Conservation (phyloP, 345 rosid species). For the Brassica cretica region DNA sequence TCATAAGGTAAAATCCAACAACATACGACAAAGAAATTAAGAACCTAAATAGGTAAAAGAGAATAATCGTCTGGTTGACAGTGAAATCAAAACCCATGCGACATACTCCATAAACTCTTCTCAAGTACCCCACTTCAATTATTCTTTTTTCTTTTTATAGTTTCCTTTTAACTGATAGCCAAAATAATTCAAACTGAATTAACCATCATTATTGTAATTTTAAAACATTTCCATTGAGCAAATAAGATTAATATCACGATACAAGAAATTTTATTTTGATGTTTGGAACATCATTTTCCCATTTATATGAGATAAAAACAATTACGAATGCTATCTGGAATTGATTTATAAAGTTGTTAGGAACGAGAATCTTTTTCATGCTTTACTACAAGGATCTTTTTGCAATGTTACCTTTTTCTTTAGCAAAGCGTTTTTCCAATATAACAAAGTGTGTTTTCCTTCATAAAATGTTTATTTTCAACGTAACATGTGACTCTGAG, state of each 20-base stretch:
- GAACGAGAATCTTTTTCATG: conserved; percentile 40
- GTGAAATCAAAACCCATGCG: conserved; percentile 31
- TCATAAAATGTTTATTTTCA: background rate
- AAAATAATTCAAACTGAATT: background rate
- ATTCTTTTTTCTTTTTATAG: conserved; percentile 10
- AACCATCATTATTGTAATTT: background rate
- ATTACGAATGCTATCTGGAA: background rate
- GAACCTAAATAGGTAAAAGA: conserved; percentile 52
- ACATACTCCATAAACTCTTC: conserved; percentile 5
- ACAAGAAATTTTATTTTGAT: background rate
- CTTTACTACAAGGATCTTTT: conserved; percentile 24
- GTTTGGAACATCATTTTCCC: background rate
- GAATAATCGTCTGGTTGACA: conserved; percentile 63
- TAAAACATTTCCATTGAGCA: background rate
- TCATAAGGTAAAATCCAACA: conserved; percentile 52
- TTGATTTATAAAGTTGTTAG: conserved; percentile 44
- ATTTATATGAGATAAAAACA: background rate
- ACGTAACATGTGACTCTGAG: background rate
- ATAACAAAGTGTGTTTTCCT: background rate
- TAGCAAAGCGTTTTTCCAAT: conserved; percentile 3
- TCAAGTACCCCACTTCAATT: conserved; percentile 13
- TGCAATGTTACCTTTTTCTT: conserved; percentile 40
- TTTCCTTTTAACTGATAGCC: background rate
- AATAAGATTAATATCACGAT: background rate
- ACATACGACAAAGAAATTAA: conserved; percentile 59